Percentiles rank a stretch among this genome's conserved stretches.
Evolutionary conservation across 306 rosid species (phyloP).

Genomic region (Arachis stenosperma): DNA sequence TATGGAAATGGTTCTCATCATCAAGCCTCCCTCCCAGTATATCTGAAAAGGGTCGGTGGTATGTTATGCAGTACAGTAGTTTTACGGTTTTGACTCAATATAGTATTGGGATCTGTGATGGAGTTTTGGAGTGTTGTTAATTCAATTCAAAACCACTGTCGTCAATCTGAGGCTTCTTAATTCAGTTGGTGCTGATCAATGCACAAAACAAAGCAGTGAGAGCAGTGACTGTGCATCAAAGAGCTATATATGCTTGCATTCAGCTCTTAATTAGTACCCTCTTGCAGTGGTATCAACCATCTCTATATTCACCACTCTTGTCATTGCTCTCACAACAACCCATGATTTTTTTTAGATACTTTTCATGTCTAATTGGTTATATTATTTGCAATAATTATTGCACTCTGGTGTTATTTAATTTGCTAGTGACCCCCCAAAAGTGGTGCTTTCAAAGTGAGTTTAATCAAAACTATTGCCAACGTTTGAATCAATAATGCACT

Average conservation of each 20-base stretch:
- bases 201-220: conserved; percentile 28
- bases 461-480: conserved; percentile 54
- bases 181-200: conserved; percentile 25
- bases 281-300: too few relatives aligned
- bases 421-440: conserved; percentile 56
- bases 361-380: conserved; percentile 6
- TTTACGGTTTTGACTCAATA: conserved; percentile 15
- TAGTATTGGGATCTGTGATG: conserved; percentile 41
- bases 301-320: too few relatives aligned
- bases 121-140: conserved; percentile 28
- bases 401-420: conserved; percentile 46
- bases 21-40: not conserved
- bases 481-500: conserved; percentile 37
- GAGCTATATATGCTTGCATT: too few relatives aligned
- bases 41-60: conserved; percentile 10
- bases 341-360: too few relatives aligned
- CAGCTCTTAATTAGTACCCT: too few relatives aligned
- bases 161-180: conserved; percentile 22
- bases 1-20: not conserved
- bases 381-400: conserved; percentile 47
- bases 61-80: not conserved
- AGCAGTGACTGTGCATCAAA: not conserved
- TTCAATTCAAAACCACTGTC: conserved; percentile 35
- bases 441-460: conserved; percentile 58
- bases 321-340: too few relatives aligned